Conservation (phyloP, 345 rosid genomes). For the Eutrema japonicum region DNA sequence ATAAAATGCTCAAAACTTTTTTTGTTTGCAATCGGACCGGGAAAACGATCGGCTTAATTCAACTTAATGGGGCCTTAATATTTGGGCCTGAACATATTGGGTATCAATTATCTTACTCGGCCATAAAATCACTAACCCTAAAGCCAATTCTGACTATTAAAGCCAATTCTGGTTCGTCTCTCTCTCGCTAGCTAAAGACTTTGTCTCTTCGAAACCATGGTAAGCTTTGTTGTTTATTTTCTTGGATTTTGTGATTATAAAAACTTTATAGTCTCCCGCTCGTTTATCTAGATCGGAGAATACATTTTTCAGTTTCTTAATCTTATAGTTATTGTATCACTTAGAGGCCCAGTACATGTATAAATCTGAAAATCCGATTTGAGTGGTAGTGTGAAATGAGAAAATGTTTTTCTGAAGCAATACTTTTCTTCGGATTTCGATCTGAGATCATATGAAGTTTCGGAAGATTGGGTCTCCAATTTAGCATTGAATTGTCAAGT, state of each 20-base stretch:
- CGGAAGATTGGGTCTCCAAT: background rate
- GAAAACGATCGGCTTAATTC: background rate
- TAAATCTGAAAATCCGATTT: background rate
- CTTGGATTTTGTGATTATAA: background rate
- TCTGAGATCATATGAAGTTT: background rate
- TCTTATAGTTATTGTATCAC: background rate
- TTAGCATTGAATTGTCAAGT: background rate
- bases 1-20: background rate
- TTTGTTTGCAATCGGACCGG: background rate
- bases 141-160: constrained; percentile 13
- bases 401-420: background rate
- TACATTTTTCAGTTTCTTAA: background rate
- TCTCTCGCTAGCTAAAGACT: background rate
- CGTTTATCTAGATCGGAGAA: background rate
- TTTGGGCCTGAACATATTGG: background rate
- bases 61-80: background rate
- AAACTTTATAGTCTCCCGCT: background rate
- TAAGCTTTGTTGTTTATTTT: constrained; percentile 7
- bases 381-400: background rate
- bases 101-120: background rate
- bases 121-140: constrained; percentile 29
- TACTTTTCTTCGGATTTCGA: background rate
- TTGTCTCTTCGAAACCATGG: constrained; percentile 31
- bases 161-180: constrained; percentile 18
- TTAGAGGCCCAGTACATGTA: background rate